These are phyloP conservation scores for Penicillium samsonianum DNA, from an alignment of 495 filamentous ascomycete species.

Conservation along the genomic window DNA sequence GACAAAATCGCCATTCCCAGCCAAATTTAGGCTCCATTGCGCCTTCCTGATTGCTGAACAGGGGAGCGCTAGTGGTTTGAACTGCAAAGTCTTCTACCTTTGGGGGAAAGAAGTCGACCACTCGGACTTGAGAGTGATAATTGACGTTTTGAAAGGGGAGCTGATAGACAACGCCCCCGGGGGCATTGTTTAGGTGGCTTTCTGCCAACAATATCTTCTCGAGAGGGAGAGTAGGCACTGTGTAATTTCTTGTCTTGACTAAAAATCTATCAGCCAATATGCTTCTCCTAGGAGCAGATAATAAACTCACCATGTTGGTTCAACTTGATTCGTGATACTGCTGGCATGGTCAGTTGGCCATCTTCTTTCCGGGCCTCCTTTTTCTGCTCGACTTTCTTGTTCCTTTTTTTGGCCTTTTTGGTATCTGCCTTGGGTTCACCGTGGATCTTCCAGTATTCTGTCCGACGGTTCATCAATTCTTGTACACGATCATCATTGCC, in stretches of 20 bases:
- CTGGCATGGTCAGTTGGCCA: conserved; percentile 29
- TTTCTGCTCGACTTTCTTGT: conserved; percentile 35
- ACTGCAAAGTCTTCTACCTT: conserved; percentile 74
- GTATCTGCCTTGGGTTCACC: conserved; percentile 30
- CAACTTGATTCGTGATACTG: conserved; percentile 39
- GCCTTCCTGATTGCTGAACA: conserved; percentile 41
- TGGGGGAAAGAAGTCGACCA: conserved; percentile 78
- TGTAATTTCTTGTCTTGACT: conserved; percentile 40
- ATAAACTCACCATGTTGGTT: conserved; percentile 40
- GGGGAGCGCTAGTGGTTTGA: conserved; percentile 45
- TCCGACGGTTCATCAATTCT: conserved; percentile 62
- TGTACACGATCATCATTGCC: conserved; percentile 52
- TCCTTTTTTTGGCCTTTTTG: conserved; percentile 40
- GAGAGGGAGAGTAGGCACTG: conserved; percentile 33
- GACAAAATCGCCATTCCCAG: conserved; percentile 81
- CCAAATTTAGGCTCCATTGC: background rate
- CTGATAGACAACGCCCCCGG: conserved; percentile 43
- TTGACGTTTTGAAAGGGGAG: conserved; percentile 75
- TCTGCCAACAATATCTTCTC: conserved; percentile 45
- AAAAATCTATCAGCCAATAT: conserved; percentile 8
- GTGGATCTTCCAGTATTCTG: conserved; percentile 57
- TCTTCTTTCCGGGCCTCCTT: conserved; percentile 35
- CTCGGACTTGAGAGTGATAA: conserved; percentile 66
- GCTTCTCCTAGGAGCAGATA: background rate
- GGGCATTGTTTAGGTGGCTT: conserved; percentile 44